A percentile compares a stretch with the other conserved stretches of the same genome.
Evolutionary conservation across 257 asterid genomes (phyloP).

Genomic region (Echites panduratus): DNA sequence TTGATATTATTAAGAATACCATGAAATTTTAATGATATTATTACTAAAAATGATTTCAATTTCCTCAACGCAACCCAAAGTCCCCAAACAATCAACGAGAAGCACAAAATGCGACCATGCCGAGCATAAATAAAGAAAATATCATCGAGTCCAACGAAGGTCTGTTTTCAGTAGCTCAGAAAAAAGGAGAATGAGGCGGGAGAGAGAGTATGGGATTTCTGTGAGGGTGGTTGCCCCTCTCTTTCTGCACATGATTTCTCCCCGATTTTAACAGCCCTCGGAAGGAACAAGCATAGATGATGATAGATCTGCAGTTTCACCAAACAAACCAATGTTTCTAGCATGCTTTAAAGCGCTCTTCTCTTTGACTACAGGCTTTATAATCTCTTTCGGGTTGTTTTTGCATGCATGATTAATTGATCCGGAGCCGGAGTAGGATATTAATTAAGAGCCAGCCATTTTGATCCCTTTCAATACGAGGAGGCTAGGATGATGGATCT

Average conservation of each 20-base stretch:
- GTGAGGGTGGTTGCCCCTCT: slow-evolving; percentile 32
- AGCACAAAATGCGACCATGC: too few species aligned
- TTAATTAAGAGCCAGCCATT: neutral
- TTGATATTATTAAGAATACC: too few species aligned
- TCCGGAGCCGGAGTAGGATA: too few species aligned
- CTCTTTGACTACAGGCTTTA: too few species aligned
- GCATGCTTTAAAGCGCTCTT: neutral
- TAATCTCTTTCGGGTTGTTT: too few species aligned
- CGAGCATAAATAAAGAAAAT: too few species aligned
- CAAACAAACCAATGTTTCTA: neutral
- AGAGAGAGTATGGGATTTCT: slow-evolving; percentile 11
- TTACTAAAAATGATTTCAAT: too few species aligned
- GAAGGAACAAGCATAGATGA: neutral
- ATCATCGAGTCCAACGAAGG: neutral
- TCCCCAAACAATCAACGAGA: too few species aligned
- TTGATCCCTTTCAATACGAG: neutral
- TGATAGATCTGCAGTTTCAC: too few species aligned
- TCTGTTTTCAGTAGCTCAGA: neutral
- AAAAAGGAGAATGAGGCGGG: neutral
- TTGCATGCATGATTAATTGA: too few species aligned
- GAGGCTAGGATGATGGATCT: slow-evolving; percentile 12
- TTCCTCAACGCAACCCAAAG: too few species aligned
- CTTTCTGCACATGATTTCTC: slow-evolving; percentile 23
- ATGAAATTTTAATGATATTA: too few species aligned
- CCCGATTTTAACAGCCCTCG: slow-evolving; percentile 12